A percentile compares a stretch with the other conserved stretches of the same genome.
phyloP scores from a whole-genome alignment of 2,329 filamentous ascomycete genomes.

The Cytospora schulzeri region DNA sequence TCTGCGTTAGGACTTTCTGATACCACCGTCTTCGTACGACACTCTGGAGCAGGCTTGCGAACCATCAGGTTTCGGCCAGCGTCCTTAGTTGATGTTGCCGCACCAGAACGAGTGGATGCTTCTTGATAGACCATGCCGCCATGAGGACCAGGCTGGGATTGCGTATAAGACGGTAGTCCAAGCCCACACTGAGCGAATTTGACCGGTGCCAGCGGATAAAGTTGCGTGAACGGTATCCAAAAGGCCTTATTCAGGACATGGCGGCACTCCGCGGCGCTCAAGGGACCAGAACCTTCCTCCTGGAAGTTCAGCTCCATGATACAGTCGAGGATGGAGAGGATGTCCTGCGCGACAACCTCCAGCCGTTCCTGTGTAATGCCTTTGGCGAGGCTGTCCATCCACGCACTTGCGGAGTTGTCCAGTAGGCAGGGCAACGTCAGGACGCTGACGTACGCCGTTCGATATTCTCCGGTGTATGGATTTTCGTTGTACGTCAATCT shows the following conservation, averaged over 20 bases:
- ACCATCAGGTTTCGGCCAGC: slow-evolving; percentile 5
- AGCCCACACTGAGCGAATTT: slow-evolving; percentile 38
- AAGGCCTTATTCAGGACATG: slow-evolving; percentile 29
- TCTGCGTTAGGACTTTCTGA: background rate
- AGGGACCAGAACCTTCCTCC: slow-evolving; percentile 28
- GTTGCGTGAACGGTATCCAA: slow-evolving; percentile 30
- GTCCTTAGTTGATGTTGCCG: background rate
- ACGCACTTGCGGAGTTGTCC: slow-evolving; percentile 39
- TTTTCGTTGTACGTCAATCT: background rate
- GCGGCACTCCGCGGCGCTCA: slow-evolving; percentile 25
- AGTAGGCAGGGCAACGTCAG: slow-evolving; percentile 41
- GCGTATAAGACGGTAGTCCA: slow-evolving; percentile 3
- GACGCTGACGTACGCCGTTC: slow-evolving; percentile 28
- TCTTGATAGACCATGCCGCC: slow-evolving; percentile 30
- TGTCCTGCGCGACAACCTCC: slow-evolving; percentile 34
- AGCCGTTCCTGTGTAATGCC: slow-evolving; percentile 24
- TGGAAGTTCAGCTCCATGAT: slow-evolving; percentile 32
- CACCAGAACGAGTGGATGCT: background rate
- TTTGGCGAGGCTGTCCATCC: slow-evolving; percentile 34
- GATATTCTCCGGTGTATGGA: background rate
- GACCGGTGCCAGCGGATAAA: slow-evolving; percentile 32
- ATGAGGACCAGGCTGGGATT: slow-evolving; percentile 10
- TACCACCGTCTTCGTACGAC: background rate
- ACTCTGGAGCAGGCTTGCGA: background rate
- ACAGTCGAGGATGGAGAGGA: slow-evolving; percentile 40